Evolutionary conservation across 2,329 filamentous ascomycete genomes (phyloP), one percentile per base, ranked within the genome.

Genomic region (Zelopaecilomyces penicillatus): DNA sequence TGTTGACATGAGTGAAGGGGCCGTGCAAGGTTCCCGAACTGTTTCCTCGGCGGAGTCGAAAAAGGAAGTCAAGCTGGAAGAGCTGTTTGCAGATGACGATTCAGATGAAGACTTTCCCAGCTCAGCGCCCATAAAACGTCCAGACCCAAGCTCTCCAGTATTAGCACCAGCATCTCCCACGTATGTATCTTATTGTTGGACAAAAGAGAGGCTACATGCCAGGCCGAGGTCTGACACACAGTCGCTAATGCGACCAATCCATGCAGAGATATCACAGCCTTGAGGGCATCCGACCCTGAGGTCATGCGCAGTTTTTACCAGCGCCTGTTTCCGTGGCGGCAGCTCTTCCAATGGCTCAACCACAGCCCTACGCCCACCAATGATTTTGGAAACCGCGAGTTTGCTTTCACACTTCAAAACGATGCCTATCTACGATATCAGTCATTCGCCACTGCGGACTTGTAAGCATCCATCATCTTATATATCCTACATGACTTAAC

Each of bases 331-430:
- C 93, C 93, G 4, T 98, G 95, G 74, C 82, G 90, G 48, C 85
- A 87, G 50, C 80, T 97, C 19, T 98, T 96, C 67, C 90, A 96
- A 64, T 98, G 93, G 93, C 79, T 98, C 39, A 98, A 97, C 61
- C 93, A 97, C 66, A 87, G 87, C 43, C 84, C 88, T 5, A 82
- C 82, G 5, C 90, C 93, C 0, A 84, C 85, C 4, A 83, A 82
- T 52, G 90, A 97, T 65, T 97, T 97, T 68, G 82, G 75, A 29
- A 87, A 97, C 63, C 85, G 93, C 60, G 93, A 98, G 65, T 97
- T 98, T 62, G 90, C 93, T 12, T 91, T 97, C 60, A 95, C 90
- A 2, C 75, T 97, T n/a, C 83, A 85, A 47, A 94, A 90, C 59
- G 90, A 95, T 54, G 86, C 85, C 35, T 95, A 96, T 64, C 75